Evolutionary conservation across 495 filamentous ascomycete species (phyloP), one percentile per base, ranked within the genome.

Genomic region (Penicillium psychrofluorescens): DNA sequence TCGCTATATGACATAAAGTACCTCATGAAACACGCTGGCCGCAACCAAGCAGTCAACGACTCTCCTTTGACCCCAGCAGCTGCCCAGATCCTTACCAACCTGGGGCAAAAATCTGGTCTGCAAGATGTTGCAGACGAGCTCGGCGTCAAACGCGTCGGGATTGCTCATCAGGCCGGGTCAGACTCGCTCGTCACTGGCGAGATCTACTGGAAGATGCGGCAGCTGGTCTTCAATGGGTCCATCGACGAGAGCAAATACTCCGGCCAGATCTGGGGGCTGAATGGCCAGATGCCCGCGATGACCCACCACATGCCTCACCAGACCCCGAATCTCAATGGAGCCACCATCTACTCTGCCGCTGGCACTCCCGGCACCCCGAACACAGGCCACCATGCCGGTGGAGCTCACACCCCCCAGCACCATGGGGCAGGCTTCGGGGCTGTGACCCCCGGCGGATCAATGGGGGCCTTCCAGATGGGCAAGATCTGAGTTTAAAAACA

Each of bases 1-100:
- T 80, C 78, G 7, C 79, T 95, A 0, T 95, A 91, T 62, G 92
- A 98, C 55, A 90, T 97, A 58, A 98, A 98, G 67, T 95, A 88
- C 66, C 80, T 98, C 37, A 90, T 95, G 80, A 95, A 95, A 58
- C 81, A 90, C 50, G 81, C 80, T 12, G 80, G 77, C 45, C 80
- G 84, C 43, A 73, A 78, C 37, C 75, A 85, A 35, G 78, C 79
- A 0, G 74, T 77, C 48, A 77, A 78, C 42, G 70, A 69, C 45
- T 62, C 67, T 1, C 84, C 83, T 11, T 69, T 78, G 39, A 84
- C 84, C 36, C 70, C 73, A 0, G 68, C 75, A 29, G 80, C 78
- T 4, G 68, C 70, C 10, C 83, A 84, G 48, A 83, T 92, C 39
- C 68, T 96, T 46, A 70, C 79, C 38, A 85, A 83, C 44, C 81